Evolutionary conservation across 208 protist species (phyloP), one percentile per base, ranked within the genome.

Genomic region (Naegleria gruberi): DNA sequence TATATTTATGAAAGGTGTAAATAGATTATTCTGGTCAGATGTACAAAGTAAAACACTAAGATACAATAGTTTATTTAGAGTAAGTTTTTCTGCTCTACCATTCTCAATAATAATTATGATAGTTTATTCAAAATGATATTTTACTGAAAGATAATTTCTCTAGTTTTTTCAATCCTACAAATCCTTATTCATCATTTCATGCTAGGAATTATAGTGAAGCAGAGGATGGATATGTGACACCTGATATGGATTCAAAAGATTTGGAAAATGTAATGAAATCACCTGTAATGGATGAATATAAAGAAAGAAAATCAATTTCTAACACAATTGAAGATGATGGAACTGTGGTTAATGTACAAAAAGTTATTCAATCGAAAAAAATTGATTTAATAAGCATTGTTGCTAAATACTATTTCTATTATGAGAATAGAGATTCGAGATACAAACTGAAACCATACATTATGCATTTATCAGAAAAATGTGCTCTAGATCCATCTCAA

Each of bases 11-110:
- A 55, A 43, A 30, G 84, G 84, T 51, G 37, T 43, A 8, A 88
- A 88, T 88, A n/a, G 45, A 88, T 57, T 88, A 41, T 88, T 88
- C 30, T 88, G 84, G 84, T 43, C n/a, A 4, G 84, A 88, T 65
- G 12, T 88, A 26, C 41, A 88, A 23, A 88, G 65, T 26, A 65
- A 65, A 40, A 73, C 84, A 8, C 26, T 88, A 34, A 51, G 42
- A 5, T 88, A 43, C 37, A 4, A 19, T 51, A 41, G 23, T n/a
- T 26, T 86, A 23, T 86, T 37, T 77, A 77, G 30, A 19, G 51
- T 65, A 65, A 65, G 51, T 65, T 65, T 65, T 65, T 23, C 0
- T 65, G n/a, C 12, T 30, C 4, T 65, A 65, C 46, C 15, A 55
- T 55, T 55, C 30, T 65, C 51, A 65, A 65, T 19, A 19, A 5